phyloP scores from a whole-genome alignment of 164 flowering plant genomes.

The Magnolia kwangsiensis region DNA sequence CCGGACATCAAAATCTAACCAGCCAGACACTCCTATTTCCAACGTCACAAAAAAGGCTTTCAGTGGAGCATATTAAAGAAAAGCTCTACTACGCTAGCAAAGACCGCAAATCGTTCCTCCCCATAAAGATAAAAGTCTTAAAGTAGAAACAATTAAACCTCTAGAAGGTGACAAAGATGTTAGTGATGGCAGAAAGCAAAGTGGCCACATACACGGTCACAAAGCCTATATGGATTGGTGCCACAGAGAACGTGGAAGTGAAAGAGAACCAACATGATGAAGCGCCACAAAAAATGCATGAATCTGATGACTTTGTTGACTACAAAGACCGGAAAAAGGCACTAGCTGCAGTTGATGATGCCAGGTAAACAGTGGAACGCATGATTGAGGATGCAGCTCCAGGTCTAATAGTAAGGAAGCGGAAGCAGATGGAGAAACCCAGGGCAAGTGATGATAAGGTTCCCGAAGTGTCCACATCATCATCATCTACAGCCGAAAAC shows the following conservation, averaged over 20 bases:
- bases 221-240: constrained; percentile 97
- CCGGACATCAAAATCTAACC: constrained; percentile 26
- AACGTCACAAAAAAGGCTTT: constrained; percentile 22
- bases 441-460: constrained; percentile 21
- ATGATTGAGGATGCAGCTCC: constrained; percentile 71
- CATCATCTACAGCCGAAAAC: constrained; percentile 32
- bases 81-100: no score
- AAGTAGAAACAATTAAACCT: no score
- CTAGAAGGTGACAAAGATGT: no score
- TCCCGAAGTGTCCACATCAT: constrained; percentile 28
- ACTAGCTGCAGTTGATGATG: constrained; percentile 27
- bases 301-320: constrained; percentile 65
- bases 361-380: constrained; percentile 17
- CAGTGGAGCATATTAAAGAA: constrained; percentile 16
- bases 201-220: constrained; percentile 30
- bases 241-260: constrained; percentile 38
- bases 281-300: constrained; percentile 22
- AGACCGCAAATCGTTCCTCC: constrained; percentile 11
- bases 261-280: constrained; percentile 29
- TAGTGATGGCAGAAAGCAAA: no score
- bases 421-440: constrained; percentile 50
- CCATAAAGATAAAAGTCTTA: background rate
- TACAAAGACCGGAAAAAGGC: constrained; percentile 71
- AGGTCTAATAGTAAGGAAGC: constrained; percentile 83
- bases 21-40: constrained; percentile 21